Evolutionary conservation across 768 basidiomycete species (phyloP), one percentile per base, ranked within the genome.

Genomic region (Trametes cubensis): DNA sequence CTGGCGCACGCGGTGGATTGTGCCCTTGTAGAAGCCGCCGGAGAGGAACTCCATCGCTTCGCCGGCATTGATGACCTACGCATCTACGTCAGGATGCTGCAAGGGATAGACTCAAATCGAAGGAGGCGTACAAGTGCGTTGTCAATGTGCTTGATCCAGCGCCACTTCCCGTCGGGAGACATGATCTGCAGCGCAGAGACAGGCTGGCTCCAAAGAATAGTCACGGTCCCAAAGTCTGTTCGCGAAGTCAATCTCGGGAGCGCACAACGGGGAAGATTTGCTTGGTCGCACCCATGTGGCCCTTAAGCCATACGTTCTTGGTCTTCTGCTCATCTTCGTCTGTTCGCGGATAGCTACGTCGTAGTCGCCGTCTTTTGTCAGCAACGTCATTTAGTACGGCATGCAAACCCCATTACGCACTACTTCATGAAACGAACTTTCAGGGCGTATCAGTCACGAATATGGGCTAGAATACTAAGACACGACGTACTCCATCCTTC

Each of bases 391-490:
- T 39, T 28, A 50, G 18, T 4, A 7, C 11, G 6, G 10, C 10
- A 10, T 34, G 34, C 34, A 11, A 34, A 11, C 34, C 34, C 2
- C 11, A 11, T 2, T 34, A 56, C 83, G 14, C 28, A 85, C 85
- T 87, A 88, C 74, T 87, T 86, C 84, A 87, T 86, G 70, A 83
- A 86, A 48, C 86, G 78, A 6, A 82, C 86, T 87, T 56, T 3
- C 17, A 8, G 2, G 21, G 23, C 14, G 17, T 15, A 15, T 44
- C 18, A 21, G 15, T 14, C n/a, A 34, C 14, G 20, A 20, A 28
- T 3, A 11, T 46, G n/a, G 17, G 20, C 51, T 10, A 28, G 20
- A 1, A n/a, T 15, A n/a, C 11, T 41, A 26, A 38, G 7, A 7
- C n/a, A n/a, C 38, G 8, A 63, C 71, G 20, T 57, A 74, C 74